Evolutionary conservation across 2,329 filamentous ascomycete species (phyloP).

Genomic region (Ceratocystis huliohia): DNA sequence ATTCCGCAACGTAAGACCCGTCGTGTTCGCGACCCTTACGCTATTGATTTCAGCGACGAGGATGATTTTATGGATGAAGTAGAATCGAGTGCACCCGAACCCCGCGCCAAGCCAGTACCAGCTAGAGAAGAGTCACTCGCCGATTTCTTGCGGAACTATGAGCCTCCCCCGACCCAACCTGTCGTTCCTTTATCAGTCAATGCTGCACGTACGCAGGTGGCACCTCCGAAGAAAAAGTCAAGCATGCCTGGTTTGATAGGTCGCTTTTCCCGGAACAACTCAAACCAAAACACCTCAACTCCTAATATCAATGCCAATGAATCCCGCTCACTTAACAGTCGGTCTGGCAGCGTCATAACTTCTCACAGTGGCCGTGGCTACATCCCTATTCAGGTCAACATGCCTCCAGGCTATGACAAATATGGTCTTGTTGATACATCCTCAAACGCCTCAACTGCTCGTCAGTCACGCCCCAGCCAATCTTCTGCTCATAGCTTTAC

Average conservation of each 20-base stretch:
- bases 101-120: conserved; percentile 28
- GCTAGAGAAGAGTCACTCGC: conserved; percentile 51
- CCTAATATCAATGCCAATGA: conserved; percentile 25
- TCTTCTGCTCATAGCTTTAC: conserved; percentile 6
- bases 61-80: conserved; percentile 45
- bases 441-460: conserved; percentile 21
- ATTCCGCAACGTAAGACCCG: conserved; percentile 62
- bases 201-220: conserved; percentile 26
- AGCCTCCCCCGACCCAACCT: conserved; percentile 43
- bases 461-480: conserved; percentile 17
- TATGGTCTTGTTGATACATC: conserved; percentile 28
- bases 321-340: conserved; percentile 31
- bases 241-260: conserved; percentile 51
- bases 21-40: conserved; percentile 77
- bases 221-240: conserved; percentile 48
- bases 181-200: conserved; percentile 29
- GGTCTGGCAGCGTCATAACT: conserved; percentile 24
- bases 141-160: conserved; percentile 59
- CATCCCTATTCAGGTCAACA: conserved; percentile 41
- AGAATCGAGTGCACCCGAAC: conserved; percentile 30
- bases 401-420: conserved; percentile 35
- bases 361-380: conserved; percentile 32
- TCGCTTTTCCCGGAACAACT: conserved; percentile 37
- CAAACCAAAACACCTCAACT: conserved; percentile 26
- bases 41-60: conserved; percentile 70